phyloP scores from a whole-genome alignment of 345 rosid genomes.

The Eucalyptus regnans region DNA sequence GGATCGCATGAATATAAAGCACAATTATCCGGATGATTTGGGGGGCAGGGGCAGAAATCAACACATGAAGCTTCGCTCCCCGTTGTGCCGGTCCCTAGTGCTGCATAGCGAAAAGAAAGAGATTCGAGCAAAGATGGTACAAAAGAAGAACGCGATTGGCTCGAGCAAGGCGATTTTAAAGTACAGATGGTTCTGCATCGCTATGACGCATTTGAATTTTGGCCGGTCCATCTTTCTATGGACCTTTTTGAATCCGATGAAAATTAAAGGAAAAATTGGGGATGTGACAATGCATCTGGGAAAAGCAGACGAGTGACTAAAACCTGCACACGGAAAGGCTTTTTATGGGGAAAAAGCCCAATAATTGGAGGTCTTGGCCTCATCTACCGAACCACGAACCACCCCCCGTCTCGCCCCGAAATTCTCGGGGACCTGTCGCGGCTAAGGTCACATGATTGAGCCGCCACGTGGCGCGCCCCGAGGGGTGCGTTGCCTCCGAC shows the following conservation, averaged over 20 bases:
- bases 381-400: slow-evolving; percentile 18
- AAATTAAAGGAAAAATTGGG: background rate
- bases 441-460: background rate
- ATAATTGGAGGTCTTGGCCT: slow-evolving; percentile 5
- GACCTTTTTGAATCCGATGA: background rate
- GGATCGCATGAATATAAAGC: background rate
- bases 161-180: background rate
- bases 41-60: background rate
- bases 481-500: background rate
- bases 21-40: background rate
- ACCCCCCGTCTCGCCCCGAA: slow-evolving; percentile 6
- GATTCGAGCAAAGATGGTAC: background rate
- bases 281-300: background rate
- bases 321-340: background rate
- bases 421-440: slow-evolving; percentile 9
- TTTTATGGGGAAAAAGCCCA: background rate
- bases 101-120: background rate
- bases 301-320: background rate
- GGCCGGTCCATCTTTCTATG: background rate
- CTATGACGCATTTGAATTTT: background rate
- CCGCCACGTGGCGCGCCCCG: background rate
- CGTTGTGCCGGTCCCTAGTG: background rate
- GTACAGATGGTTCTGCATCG: background rate
- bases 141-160: background rate
- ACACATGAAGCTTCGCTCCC: background rate